Base-by-base conservation (phyloP, 345 rosid genomes). In the Pseudoturritis turrita region DNA sequence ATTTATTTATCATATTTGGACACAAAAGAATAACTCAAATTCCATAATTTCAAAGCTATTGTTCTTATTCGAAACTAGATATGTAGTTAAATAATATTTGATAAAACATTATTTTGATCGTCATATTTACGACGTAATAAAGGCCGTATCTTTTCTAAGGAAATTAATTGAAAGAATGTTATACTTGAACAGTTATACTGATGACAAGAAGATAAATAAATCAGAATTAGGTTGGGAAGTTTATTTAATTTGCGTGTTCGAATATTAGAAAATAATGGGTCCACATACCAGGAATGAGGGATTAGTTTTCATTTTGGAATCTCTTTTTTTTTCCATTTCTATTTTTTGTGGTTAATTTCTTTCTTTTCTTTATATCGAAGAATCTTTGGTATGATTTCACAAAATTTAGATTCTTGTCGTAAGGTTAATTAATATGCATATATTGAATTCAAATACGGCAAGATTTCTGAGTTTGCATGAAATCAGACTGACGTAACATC, bases 351-450 rank as follows among this genome's bases (percentile, higher is more conserved):
- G 14, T 45, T 55, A 17, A 45, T 25, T 45, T 56, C 0, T 25
- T 46, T 23, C 4, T 40, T 25, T 64, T 9, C 41, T 33, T 55
- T 47, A 26, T 39, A 37, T 28, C 3, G 19, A 59, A 50, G 46
- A 74, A 66, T 74, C 45, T 66, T 66, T 43, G 68, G 73, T 66
- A 66, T 23, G 73, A 74, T 74, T 58, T 49, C 66, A 47, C 54
- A 40, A 66, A 49, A 39, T 22, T 28, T 39, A 39, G 53, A 57
- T 65, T 49, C 67, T 11, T 47, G 12, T 44, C 33, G 18, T 19
- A 47, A 46, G 13, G 6, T 65, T 47, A 53, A 13, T 12, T 46
- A 46, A 36, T 25, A 57, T 46, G 9, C 10, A 5, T 54, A 35
- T 56, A 28, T 46, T 52, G 19, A 73, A 56, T 10, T 73, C 40